Base-by-base conservation (phyloP, 805 yeast genomes). In the Kazachstania viticola region DNA sequence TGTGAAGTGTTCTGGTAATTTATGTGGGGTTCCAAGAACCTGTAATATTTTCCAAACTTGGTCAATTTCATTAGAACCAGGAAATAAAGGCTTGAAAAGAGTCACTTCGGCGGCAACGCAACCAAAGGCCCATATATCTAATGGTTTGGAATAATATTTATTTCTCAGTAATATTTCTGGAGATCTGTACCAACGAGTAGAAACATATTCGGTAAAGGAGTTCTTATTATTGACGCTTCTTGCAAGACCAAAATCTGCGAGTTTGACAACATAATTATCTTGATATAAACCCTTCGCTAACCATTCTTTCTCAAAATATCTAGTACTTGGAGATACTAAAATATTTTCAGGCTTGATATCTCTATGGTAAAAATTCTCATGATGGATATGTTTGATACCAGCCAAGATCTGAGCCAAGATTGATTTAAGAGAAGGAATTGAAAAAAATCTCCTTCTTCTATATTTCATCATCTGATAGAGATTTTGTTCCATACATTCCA, bases 341-440 rank as follows among this genome's bases (percentile, higher is more conserved):
- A 88, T 78, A 55, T 88, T 88, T 48, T 88, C 96, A 0, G 98
- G 97, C 56, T 88, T 88, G 30, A 88, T 67, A 61, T 88, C 98
- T 35, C 98, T 69, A 54, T 88, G 97, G 36, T 71, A 60, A 41
- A 62, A 72, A 17, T 61, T 56, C 24, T 64, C 60, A 9, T 60
- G 56, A 50, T 91, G 98, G 34, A 88, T 84, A 54, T 88, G 96
- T 35, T 73, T 69, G 18, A 87, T 65, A 4, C 91, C 98, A 34
- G 70, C 65, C 35, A 83, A 60, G 1, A 87, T 54, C 52, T 87
- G 96, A 9, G 75, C 57, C 29, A 80, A 53, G 27, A 84, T 74
- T 29, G 84, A 73, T 45, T 67, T 75, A 38, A 82, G 52, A 3
- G 84, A 73, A 18, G 57, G 56, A 1, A 69, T 62, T 2, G 82